These are phyloP conservation scores for Oemleria cerasiformis DNA, from an alignment of 306 rosid genomes.

Conservation along the genomic window DNA sequence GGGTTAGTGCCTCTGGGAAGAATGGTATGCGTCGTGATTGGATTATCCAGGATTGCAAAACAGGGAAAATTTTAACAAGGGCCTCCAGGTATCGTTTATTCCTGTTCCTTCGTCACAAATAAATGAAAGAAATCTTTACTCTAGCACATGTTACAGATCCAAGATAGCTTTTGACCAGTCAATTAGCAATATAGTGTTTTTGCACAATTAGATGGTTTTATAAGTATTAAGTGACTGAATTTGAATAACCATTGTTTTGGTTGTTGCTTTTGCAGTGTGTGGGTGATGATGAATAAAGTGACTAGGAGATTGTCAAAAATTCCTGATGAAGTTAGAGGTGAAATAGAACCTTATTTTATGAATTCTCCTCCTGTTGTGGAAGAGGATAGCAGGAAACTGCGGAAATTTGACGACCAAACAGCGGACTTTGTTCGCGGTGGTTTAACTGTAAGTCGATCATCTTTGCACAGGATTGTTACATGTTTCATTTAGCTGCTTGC, in stretches of 20 bases:
- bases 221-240: conserved; percentile 6
- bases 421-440: conserved; percentile 70
- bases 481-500: conserved; percentile 6
- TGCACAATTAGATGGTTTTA: conserved; percentile 6
- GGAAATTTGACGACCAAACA: conserved; percentile 68
- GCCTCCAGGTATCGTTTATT: conserved; percentile 71
- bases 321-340: conserved; percentile 87
- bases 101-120: neutral
- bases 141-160: neutral
- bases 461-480: conserved; percentile 6
- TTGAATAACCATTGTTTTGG: conserved; percentile 16
- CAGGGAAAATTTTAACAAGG: conserved; percentile 79
- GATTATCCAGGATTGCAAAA: conserved; percentile 68
- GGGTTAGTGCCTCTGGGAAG: conserved; percentile 90
- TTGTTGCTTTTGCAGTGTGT: conserved; percentile 64
- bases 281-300: conserved; percentile 99
- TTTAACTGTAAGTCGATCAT: conserved; percentile 55
- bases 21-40: conserved; percentile 99
- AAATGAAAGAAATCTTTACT: neutral
- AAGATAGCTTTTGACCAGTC: neutral
- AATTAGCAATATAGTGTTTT: neutral
- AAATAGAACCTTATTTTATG: conserved; percentile 80
- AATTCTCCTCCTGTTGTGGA: conserved; percentile 72
- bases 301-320: conserved; percentile 91
- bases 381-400: conserved; percentile 81